These are phyloP conservation scores for Tremellales sp. DNA, from an alignment of 1,284 basidiomycete genomes.

Conservation along the genomic window DNA sequence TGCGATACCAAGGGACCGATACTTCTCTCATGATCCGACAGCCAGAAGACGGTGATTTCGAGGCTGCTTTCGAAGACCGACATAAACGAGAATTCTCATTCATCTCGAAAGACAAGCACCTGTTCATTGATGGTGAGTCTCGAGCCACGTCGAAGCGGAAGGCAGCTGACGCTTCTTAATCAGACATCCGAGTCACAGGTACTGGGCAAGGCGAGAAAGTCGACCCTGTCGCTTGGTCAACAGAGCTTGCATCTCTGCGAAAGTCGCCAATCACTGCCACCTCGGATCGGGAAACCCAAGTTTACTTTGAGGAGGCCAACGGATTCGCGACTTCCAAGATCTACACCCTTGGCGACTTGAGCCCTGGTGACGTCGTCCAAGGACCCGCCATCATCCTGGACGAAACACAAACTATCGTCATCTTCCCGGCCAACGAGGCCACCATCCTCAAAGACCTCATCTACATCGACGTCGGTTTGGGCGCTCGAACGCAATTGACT, in stretches of 20 bases:
- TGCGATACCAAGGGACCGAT: conserved; percentile 32
- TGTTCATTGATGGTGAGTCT: conserved; percentile 28
- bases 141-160: conserved; percentile 47
- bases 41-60: conserved; percentile 60
- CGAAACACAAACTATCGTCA: conserved; percentile 26
- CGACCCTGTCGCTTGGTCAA: not conserved
- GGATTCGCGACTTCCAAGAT: conserved; percentile 6
- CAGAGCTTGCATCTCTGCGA: not conserved
- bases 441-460: conserved; percentile 25
- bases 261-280: not conserved
- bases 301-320: conserved; percentile 39
- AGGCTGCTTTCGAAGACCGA: not conserved
- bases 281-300: conserved; percentile 1
- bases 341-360: conserved; percentile 1
- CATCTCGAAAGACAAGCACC: conserved; percentile 29
- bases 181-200: conserved; percentile 46
- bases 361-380: not conserved
- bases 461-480: conserved; percentile 18
- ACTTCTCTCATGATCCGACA: conserved; percentile 31
- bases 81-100: conserved; percentile 42
- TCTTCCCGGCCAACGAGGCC: conserved; percentile 22
- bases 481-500: conserved; percentile 7
- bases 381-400: conserved; percentile 16
- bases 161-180: too few species aligned
- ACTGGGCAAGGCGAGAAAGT: conserved; percentile 45